These are phyloP conservation scores for Trichoderma lentiforme DNA, from an alignment of 2,329 filamentous ascomycete species.

Conservation along the genomic window DNA sequence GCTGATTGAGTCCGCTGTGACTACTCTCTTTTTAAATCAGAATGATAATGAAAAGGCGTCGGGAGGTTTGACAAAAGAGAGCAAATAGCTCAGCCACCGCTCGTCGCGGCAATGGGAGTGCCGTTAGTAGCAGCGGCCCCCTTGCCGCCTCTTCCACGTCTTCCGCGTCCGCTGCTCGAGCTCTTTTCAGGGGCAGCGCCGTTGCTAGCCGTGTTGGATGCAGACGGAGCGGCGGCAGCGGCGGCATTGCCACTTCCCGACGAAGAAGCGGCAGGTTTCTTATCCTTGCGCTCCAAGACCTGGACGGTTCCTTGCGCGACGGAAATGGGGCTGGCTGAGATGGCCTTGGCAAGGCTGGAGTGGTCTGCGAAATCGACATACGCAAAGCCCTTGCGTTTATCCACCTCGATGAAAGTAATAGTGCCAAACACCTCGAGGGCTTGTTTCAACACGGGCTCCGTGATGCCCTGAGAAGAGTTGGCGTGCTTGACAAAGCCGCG, in stretches of 20 bases:
- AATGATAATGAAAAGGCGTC: conserved; percentile 6
- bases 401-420: conserved; percentile 81
- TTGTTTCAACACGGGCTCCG: conserved; percentile 72
- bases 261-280: conserved; percentile 34
- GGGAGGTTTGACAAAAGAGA: not conserved
- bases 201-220: conserved; percentile 17
- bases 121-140: conserved; percentile 2
- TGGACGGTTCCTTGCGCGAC: conserved; percentile 85
- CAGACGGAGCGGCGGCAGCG: conserved; percentile 21
- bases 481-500: conserved; percentile 78
- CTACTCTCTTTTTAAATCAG: not conserved
- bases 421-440: conserved; percentile 71
- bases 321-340: conserved; percentile 74
- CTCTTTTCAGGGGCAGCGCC: conserved; percentile 28
- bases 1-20: not conserved
- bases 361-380: conserved; percentile 84
- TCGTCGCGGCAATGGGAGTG: conserved; percentile 14
- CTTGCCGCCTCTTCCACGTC: conserved; percentile 34
- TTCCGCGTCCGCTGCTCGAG: conserved; percentile 29
- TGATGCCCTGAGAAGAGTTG: conserved; percentile 88
- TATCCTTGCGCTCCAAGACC: conserved; percentile 76
- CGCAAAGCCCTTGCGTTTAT: conserved; percentile 91
- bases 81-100: conserved; percentile 18
- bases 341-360: conserved; percentile 70
- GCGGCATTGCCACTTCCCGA: conserved; percentile 18